Conservation (phyloP, 257 asterid genomes). For the Gentiana dahurica region DNA sequence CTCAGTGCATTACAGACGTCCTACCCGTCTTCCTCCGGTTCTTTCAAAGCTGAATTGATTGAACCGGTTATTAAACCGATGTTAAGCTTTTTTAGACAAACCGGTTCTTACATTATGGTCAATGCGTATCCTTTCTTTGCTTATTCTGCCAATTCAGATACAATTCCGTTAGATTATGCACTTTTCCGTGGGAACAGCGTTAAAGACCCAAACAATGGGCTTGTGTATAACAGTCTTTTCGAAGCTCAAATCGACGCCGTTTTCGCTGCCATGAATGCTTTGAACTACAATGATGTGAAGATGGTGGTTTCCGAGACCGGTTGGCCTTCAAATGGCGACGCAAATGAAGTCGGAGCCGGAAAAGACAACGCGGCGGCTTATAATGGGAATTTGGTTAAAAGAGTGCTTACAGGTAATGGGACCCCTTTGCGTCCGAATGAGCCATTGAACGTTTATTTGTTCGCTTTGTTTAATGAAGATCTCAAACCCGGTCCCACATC, state of each 20-base stretch:
- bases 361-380: constrained; percentile 60
- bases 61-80: constrained; percentile 79
- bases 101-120: constrained; percentile 61
- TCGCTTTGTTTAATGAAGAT: constrained; percentile 77
- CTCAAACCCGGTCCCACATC: constrained; percentile 66
- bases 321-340: constrained; percentile 87
- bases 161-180: constrained; percentile 62
- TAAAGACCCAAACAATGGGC: constrained; percentile 52
- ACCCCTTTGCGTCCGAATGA: constrained; percentile 60
- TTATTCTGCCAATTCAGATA: constrained; percentile 45
- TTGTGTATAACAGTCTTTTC: constrained; percentile 44
- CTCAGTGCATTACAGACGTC: constrained; percentile 53
- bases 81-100: constrained; percentile 44
- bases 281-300: constrained; percentile 36
- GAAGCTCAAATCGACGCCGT: constrained; percentile 92
- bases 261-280: constrained; percentile 50
- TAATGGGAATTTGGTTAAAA: constrained; percentile 63
- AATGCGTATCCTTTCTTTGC: constrained; percentile 79
- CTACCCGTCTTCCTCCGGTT: constrained; percentile 77
- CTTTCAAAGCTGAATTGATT: constrained; percentile 47
- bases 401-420: constrained; percentile 55
- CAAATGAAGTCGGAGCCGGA: constrained; percentile 46
- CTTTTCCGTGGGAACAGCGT: constrained; percentile 35
- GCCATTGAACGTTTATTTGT: constrained; percentile 53
- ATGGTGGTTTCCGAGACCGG: constrained; percentile 71